Percentiles rank a stretch among this genome's conserved stretches.
These are phyloP conservation scores for Candida ficus DNA, from an alignment of 805 yeast genomes.

Conservation along the genomic window DNA sequence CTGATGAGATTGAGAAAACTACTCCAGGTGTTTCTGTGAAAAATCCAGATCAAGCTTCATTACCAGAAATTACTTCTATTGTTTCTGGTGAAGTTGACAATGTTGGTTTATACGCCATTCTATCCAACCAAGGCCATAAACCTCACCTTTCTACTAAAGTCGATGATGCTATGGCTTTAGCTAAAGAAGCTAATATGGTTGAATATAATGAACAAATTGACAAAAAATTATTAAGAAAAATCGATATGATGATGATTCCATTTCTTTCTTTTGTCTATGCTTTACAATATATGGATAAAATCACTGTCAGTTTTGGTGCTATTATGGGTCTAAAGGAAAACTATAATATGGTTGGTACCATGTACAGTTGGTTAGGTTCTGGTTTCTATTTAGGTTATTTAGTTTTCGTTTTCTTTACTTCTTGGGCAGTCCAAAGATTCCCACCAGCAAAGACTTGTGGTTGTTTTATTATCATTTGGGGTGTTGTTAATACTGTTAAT, in stretches of 20 bases:
- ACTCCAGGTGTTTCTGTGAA: neutral
- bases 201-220: conserved; percentile 3
- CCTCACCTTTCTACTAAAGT: neutral
- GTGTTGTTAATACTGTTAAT: conserved; percentile 36
- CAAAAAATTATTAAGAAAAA: conserved; percentile 25
- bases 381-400: conserved; percentile 51
- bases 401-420: conserved; percentile 42
- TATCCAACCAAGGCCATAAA: neutral
- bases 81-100: neutral
- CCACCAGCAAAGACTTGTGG: conserved; percentile 36
- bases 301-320: conserved; percentile 37
- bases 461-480: conserved; percentile 40
- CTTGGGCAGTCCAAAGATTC: conserved; percentile 39
- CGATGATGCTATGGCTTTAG: conserved; percentile 4
- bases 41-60: neutral
- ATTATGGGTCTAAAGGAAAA: conserved; percentile 38
- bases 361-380: conserved; percentile 43
- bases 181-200: conserved; percentile 9
- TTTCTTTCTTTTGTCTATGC: conserved; percentile 24
- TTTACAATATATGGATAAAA: conserved; percentile 38
- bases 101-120: neutral
- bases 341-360: conserved; percentile 35
- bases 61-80: neutral
- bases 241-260: conserved; percentile 35
- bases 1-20: neutral